phyloP scores from a whole-genome alignment of 2,329 filamentous ascomycete species.

The Botrytis squamosa region DNA sequence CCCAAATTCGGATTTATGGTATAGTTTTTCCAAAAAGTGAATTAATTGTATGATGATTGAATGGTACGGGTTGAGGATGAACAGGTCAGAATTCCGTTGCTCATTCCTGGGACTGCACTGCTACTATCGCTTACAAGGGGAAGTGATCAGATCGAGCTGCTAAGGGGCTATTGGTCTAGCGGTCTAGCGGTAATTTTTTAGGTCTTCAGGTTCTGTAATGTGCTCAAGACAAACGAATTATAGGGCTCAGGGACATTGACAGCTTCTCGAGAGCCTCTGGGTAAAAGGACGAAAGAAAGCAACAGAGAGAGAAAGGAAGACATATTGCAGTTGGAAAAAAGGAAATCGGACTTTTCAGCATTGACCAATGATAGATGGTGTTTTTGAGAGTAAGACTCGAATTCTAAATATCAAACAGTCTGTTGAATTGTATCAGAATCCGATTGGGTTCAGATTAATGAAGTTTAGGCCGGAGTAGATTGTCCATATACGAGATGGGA shows the following conservation, averaged over 20 bases:
- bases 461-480: background rate
- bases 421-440: background rate
- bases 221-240: background rate
- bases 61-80: background rate
- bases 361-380: background rate
- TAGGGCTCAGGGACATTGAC: background rate
- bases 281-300: background rate
- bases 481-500: background rate
- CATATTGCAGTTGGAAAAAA: background rate
- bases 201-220: background rate
- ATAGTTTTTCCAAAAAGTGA: background rate
- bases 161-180: conserved; percentile 3
- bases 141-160: conserved; percentile 12
- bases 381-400: background rate
- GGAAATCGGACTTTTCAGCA: background rate
- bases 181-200: background rate
- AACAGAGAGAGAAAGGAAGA: background rate
- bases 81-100: conserved; percentile 18
- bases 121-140: conserved; percentile 12
- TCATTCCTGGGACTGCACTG: conserved; percentile 1
- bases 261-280: background rate
- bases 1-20: background rate
- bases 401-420: background rate
- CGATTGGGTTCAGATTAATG: background rate
- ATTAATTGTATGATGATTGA: conserved; percentile 9